Evolutionary conservation across 768 basidiomycete genomes (phyloP).

Genomic region (Tricholoma matsutake): DNA sequence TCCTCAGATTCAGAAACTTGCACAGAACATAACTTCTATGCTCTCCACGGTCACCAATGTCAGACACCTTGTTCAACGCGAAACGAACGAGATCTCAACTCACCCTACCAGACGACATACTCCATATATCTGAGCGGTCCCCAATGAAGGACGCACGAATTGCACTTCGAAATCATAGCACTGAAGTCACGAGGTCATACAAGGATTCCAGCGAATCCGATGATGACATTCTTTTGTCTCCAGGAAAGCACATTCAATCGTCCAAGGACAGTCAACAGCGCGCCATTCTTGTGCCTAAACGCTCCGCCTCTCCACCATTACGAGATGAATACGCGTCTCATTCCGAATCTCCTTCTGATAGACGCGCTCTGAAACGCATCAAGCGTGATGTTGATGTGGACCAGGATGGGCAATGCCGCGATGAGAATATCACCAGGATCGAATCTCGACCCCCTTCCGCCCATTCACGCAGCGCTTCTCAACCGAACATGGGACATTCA

Average conservation of each 20-base stretch:
- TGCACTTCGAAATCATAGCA: constrained; percentile 26
- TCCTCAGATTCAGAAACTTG: not conserved
- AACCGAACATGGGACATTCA: constrained; percentile 23
- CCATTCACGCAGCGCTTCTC: constrained; percentile 36
- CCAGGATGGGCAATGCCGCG: constrained; percentile 12
- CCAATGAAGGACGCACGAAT: constrained; percentile 53
- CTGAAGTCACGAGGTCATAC: constrained; percentile 5
- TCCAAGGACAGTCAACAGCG: not conserved
- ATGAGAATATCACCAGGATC: constrained; percentile 12
- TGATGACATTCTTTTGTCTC: constrained; percentile 48
- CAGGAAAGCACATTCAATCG: constrained; percentile 26
- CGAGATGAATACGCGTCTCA: constrained; percentile 26
- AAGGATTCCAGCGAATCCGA: constrained; percentile 33
- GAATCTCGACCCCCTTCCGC: constrained; percentile 13
- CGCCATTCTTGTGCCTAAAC: constrained; percentile 28
- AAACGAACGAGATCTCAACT: constrained; percentile 53
- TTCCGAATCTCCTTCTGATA: constrained; percentile 23
- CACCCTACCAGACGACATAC: constrained; percentile 42
- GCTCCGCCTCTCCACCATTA: constrained; percentile 38
- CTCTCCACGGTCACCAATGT: constrained; percentile 17
- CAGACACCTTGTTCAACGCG: constrained; percentile 25
- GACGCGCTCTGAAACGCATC: constrained; percentile 35
- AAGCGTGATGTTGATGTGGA: constrained; percentile 25
- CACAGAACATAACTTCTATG: not conserved
- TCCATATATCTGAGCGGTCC: constrained; percentile 42